Evolutionary conservation across 495 filamentous ascomycete species (phyloP), one percentile per base, ranked within the genome.

Genomic region (Penicillium canariense): DNA sequence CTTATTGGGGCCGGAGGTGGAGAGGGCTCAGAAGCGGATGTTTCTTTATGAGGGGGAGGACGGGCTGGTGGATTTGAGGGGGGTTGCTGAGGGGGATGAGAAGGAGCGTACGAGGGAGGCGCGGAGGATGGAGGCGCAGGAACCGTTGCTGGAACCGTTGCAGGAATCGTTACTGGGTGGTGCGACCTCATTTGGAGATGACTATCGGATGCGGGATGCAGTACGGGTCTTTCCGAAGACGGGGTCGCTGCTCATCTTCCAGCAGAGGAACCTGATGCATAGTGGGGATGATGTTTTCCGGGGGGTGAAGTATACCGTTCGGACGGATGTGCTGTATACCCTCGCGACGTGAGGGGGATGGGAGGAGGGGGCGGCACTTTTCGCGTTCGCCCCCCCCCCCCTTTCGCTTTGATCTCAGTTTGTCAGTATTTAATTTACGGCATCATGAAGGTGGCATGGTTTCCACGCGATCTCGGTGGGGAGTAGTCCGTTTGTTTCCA

Each of bases 291-390:
- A 90, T 58, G 87, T 94, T 5, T 69, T 76, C 31, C 63, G 67
- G n/a, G 90, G 90, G 0, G 74, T 80, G 10, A 94, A 95, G 70
- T 87, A 85, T 59, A 93, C 87, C 0, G 77, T 94, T 69, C 74
- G 90, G 53, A 84, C 85, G 9, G 90, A 96, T 74, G 56, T 93
- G 26, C 84, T 94, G 86, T 95, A 89, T 50, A 52, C 47, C 4
- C 31, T 30, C 2, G 36, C 43, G 50, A 45, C 20, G 12, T 6
- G 43, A 12, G 11, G 14, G 1, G 9, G 14, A 4, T 5, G 17
- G 9, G 1, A 23, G n/a, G 17, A 17, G 35, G 5, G 15, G 5
- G 6, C 6, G 17, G n/a, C 4, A 5, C 15, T 17, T 20, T 9
- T 38, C 20, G 35, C 38, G 20, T 18, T 8, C 38, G 15, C 6